Base-by-base conservation (phyloP, 352 stramenopile species). In the Phytophthora aleatoria region DNA sequence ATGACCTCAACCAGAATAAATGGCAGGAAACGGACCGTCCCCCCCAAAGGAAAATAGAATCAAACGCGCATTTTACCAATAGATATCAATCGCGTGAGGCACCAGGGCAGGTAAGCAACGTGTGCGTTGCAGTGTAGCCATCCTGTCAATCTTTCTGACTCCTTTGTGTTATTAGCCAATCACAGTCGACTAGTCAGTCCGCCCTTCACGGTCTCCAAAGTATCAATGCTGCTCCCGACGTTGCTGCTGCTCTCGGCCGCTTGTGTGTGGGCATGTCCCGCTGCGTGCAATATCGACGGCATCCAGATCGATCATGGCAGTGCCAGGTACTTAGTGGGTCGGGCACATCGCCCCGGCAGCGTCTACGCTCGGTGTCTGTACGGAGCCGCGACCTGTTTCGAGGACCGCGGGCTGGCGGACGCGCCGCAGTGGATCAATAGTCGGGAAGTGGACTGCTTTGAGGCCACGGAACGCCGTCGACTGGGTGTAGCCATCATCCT, bases 401-500 rank as follows among this genome's bases (percentile, higher is more conserved):
- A 89, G 42, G 83, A 92, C 58, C 76, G 76, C 13, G 84, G 84
- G 2, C 67, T 89, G 8, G 84, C 76, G 12, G 81, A 92, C 67
- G 77, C 79, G 28, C 81, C 81, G 26, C 44, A 64, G 39, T 74
- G 57, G 61, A 71, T 78, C 51, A 76, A 79, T 38, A 79, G 76
- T 44, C 51, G 53, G 2, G 26, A 72, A 41, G 69, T 89, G 3
- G 57, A 78, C 15, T 89, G 81, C 64, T 35, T 44, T 6, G 50
- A 69, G 1, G 54, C 55, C 10, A 57, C 65, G 16, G 67, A 67
- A 3, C 57, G 77, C 4, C 65, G 82, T 0, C 58, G 77, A 52
- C 62, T 93, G 38, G 84, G 84, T 48, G 74, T 93, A 5, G 73
- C 80, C 5, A 81, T 88, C 27, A 75, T 80, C 10, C 26, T 85